Percentiles rank a stretch among this genome's conserved stretches.
Evolutionary conservation across 306 rosid species (phyloP).

Genomic region (Rubus idaeus): DNA sequence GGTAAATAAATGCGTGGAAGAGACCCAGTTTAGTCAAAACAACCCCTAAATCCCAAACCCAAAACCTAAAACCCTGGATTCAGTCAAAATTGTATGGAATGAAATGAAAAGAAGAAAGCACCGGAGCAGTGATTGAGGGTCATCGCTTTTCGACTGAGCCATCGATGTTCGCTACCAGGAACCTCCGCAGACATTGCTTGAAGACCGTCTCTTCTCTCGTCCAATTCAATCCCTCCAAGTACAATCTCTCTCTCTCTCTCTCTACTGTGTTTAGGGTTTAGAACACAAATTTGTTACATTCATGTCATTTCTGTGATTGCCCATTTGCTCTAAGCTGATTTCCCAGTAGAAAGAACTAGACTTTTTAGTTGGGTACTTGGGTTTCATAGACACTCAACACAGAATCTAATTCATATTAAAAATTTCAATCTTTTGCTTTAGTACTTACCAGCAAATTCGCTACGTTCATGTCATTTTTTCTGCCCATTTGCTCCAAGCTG

Average conservation of each 20-base stretch:
- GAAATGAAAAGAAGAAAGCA: neutral
- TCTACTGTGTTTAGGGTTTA: neutral
- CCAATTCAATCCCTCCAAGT: conserved; percentile 57
- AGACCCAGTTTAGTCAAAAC: neutral
- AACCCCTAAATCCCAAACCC: conserved; percentile 7
- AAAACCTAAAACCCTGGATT: conserved; percentile 42
- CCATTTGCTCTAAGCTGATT: conserved; percentile 1
- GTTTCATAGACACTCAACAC: neutral
- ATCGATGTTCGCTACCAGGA: conserved; percentile 62
- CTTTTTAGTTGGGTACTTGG: conserved; percentile 3
- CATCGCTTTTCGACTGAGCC: conserved; percentile 10
- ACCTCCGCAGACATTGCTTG: conserved; percentile 52
- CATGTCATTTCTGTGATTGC: neutral
- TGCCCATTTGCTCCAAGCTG: no score
- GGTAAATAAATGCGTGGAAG: neutral
- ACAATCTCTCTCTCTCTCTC: conserved; percentile 23
- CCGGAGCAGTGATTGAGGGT: neutral
- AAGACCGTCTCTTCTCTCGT: conserved; percentile 50
- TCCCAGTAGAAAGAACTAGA: conserved; percentile 5
- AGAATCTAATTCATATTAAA: neutral
- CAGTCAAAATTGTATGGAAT: neutral
- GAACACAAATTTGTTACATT: neutral
- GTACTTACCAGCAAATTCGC: neutral
- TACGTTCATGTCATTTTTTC: no score
- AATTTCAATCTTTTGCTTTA: neutral